A percentile compares a stretch with the other conserved stretches of the same genome.
Evolutionary conservation across 1,284 basidiomycete species (phyloP).

Genomic region (Cryptococcus hybrid): DNA sequence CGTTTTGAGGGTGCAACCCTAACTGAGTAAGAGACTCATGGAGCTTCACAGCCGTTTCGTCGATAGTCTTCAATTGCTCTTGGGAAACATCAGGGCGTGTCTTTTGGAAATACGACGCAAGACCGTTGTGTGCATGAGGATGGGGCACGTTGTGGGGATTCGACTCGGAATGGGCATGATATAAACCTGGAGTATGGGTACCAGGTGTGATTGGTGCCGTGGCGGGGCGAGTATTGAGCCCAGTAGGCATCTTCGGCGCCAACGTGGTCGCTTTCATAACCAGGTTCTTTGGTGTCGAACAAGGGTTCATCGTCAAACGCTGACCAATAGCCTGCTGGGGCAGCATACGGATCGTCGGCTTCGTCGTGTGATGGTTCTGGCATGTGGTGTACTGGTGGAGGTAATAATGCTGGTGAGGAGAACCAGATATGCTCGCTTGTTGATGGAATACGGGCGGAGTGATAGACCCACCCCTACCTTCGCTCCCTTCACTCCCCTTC

Average conservation of each 20-base stretch:
- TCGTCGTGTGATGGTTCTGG: too few species aligned
- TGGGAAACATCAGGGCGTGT: too few species aligned
- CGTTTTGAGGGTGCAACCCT: background rate
- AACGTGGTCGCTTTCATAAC: background rate
- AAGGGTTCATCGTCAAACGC: slow-evolving; percentile 3
- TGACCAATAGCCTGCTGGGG: slow-evolving; percentile 13
- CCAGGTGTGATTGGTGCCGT: slow-evolving; percentile 14
- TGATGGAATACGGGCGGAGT: slow-evolving; percentile 14
- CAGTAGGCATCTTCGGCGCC: background rate
- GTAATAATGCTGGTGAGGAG: background rate
- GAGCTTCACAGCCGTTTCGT: background rate
- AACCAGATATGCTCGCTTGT: background rate
- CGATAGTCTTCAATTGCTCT: background rate
- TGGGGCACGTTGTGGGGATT: background rate
- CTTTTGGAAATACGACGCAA: background rate
- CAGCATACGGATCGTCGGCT: slow-evolving; percentile 1
- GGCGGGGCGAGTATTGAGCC: slow-evolving; percentile 7
- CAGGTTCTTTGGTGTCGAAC: background rate
- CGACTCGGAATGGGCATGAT: background rate
- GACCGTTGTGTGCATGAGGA: background rate
- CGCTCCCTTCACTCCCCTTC: slow-evolving; percentile 5
- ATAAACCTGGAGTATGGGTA: slow-evolving; percentile 1
- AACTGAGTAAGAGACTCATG: background rate
- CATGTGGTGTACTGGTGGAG: background rate
- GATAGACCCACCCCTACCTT: slow-evolving; percentile 39